Percentiles rank a stretch among this genome's conserved stretches.
Conservation (phyloP, 148 eudicot species). For the Persicaria tinctoria region DNA sequence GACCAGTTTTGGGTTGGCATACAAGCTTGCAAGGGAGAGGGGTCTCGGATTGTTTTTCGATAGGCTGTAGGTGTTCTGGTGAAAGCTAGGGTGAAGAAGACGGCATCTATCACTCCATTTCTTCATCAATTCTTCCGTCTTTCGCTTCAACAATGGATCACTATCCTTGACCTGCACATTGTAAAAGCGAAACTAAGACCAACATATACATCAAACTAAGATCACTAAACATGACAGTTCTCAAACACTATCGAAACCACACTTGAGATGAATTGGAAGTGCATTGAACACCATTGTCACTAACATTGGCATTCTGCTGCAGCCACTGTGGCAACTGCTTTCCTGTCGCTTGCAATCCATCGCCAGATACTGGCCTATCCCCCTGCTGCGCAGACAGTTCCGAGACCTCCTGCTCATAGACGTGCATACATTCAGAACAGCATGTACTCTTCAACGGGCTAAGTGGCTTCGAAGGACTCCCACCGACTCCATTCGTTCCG, state of each 20-base stretch:
- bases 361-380: conserved; percentile 38
- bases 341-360: conserved; percentile 19
- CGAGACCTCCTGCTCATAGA: conserved; percentile 56
- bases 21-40: conserved; percentile 43
- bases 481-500: neutral
- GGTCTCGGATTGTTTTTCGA: conserved; percentile 23
- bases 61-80: conserved; percentile 24
- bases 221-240: neutral
- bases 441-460: conserved; percentile 18
- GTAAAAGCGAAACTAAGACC: neutral
- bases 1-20: conserved; percentile 44
- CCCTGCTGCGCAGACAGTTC: conserved; percentile 29
- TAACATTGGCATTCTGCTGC: conserved; percentile 53
- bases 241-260: neutral
- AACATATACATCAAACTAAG: neutral
- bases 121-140: conserved; percentile 67
- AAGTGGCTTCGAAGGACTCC: neutral
- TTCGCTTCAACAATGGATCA: conserved; percentile 36
- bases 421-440: conserved; percentile 60
- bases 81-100: conserved; percentile 62
- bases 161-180: conserved; percentile 48
- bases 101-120: conserved; percentile 75
- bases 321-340: conserved; percentile 65
- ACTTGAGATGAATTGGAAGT: neutral
- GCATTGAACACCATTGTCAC: neutral